These are phyloP conservation scores for Blumeria hordei DNA, from an alignment of 2,329 filamentous ascomycete species.

Conservation along the genomic window DNA sequence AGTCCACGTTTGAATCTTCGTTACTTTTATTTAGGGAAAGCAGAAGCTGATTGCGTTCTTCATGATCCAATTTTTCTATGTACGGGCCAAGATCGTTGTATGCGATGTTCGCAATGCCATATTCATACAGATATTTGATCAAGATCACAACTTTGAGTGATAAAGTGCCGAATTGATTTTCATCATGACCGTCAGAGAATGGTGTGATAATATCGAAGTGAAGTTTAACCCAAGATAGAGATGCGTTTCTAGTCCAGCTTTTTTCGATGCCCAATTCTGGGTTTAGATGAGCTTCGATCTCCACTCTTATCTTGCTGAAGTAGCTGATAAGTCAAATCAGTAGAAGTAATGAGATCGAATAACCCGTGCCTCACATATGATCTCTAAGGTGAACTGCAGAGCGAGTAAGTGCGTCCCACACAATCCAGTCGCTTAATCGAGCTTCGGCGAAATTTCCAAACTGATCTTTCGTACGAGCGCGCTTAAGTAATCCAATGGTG, in stretches of 20 bases:
- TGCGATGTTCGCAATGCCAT: conserved; percentile 12
- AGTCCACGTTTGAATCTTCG: too few species aligned
- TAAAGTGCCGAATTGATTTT: not conserved
- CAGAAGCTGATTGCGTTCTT: conserved; percentile 6
- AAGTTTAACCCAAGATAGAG: conserved; percentile 11
- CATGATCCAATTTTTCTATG: conserved; percentile 6
- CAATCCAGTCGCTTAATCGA: conserved; percentile 14
- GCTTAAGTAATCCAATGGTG: conserved; percentile 9
- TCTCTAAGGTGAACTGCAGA: conserved; percentile 9
- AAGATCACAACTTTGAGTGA: conserved; percentile 5
- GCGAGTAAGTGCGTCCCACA: conserved; percentile 13
- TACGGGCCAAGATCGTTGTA: conserved; percentile 13
- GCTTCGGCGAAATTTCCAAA: conserved; percentile 10
- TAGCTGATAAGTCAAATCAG: conserved; percentile 4
- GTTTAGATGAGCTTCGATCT: conserved; percentile 13
- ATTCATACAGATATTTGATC: conserved; percentile 11
- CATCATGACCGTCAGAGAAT: not conserved
- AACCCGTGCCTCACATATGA: conserved; percentile 8
- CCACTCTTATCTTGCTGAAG: conserved; percentile 6
- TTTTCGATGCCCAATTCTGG: conserved; percentile 13
- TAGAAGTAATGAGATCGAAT: not conserved
- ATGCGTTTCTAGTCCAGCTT: conserved; percentile 15
- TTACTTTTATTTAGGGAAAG: not conserved
- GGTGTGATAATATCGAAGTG: conserved; percentile 5
- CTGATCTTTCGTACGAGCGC: conserved; percentile 12